Conservation (phyloP, 192 early-diverging fungal species). For the Coemansia sp. region DNA sequence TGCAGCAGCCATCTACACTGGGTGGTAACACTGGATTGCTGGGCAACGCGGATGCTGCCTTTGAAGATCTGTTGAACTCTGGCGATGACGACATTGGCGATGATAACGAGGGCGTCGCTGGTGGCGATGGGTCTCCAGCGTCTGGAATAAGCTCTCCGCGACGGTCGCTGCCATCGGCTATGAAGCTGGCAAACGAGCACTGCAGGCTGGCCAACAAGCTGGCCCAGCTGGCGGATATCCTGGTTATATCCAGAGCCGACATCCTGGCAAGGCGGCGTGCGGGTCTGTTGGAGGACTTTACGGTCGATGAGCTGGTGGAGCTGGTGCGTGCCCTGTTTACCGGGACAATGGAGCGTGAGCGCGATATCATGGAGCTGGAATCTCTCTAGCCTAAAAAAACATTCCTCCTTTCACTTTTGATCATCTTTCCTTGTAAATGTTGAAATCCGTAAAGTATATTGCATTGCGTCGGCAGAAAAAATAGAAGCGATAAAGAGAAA, state of each 20-base stretch:
- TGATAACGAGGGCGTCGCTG: not conserved
- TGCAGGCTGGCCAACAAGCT: conserved; percentile 20
- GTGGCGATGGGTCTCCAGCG: not conserved
- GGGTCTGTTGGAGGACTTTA: conserved; percentile 31
- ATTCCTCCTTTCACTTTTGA: not conserved
- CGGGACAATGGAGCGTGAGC: conserved; percentile 30
- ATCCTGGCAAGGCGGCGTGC: conserved; percentile 47
- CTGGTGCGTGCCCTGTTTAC: conserved; percentile 42
- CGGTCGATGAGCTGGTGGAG: conserved; percentile 25
- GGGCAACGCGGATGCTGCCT: not conserved
- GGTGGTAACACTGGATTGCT: not conserved
- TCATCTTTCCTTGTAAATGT: not conserved
- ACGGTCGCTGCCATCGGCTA: not conserved
- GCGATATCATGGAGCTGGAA: conserved; percentile 27
- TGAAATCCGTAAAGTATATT: not conserved
- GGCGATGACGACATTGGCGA: not conserved
- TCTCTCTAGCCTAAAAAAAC: conserved; percentile 3
- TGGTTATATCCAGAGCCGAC: conserved; percentile 43
- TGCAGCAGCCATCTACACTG: not conserved
- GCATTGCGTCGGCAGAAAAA: not conserved
- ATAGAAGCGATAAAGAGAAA: not conserved
- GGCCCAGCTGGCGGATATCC: conserved; percentile 42
- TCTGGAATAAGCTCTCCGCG: not conserved
- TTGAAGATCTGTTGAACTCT: conserved; percentile 17
- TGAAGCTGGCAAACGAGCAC: conserved; percentile 21